Base-by-base conservation (phyloP, 2,329 filamentous ascomycete genomes). In the Colletotrichum sp. region DNA sequence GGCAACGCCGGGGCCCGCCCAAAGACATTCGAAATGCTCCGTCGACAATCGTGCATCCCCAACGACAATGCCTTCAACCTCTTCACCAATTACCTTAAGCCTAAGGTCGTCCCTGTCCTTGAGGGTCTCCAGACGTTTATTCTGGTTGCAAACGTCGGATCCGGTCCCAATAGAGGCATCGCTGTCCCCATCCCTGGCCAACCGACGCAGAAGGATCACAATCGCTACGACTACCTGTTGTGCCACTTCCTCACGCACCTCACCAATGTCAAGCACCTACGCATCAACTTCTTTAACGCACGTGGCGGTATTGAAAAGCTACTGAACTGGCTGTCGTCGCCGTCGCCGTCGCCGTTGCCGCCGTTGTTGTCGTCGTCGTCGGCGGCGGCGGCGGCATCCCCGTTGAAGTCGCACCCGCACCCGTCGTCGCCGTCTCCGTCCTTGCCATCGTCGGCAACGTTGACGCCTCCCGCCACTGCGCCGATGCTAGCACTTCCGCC, bases 211-310 rank as follows among this genome's bases (percentile, higher is more conserved):
- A 57, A 24, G 12, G 61, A 36, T 60, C 32, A 36, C 8, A 55
- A 34, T 10, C 68, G 71, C 21, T 48, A 69, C n/a, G 59, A 71
- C 79, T 39, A 78, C 76, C 64, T 79, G 48, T 75, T 85, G 1
- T 78, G 81, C 13, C 77, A 77, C 18, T 90, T 90, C 65, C 81
- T 91, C 7, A 79, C 80, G 1, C 81, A 81, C 32, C 80, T 85
- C 1, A 75, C 81, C 5, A 88, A 89, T 21, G 75, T 93, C 7
- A 84, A 85, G 34, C 87, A 90, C 78, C 83, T 93, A 7, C 87
- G 91, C 4, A 79, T 92, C 59, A 92, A 92, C 78, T 88, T 90
- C 34, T 77, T 79, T 14, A 12, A 39, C 9, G 73, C 68, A n/a
- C 24, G 55, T 9, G 78, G 78, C 21, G 66, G 73, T 7, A 7